These are phyloP conservation scores for Volvox africanus DNA, from an alignment of 139 green algal species.

Conservation along the genomic window DNA sequence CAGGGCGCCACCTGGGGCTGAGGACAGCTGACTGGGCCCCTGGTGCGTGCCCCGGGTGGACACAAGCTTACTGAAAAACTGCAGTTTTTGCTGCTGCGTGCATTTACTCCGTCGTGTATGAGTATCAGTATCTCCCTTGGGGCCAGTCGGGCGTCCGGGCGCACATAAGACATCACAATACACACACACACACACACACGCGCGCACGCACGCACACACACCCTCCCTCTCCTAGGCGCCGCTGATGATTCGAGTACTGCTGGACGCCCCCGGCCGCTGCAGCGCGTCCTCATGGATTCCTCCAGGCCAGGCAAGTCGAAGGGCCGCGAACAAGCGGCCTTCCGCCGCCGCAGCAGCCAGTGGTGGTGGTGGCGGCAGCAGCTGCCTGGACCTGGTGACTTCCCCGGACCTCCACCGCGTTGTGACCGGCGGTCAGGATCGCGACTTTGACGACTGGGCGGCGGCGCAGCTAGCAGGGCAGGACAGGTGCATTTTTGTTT, in stretches of 20 bases:
- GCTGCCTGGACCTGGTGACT: constrained; percentile 3
- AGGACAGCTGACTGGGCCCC: no score
- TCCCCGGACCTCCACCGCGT: neutral
- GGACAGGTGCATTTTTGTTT: constrained; percentile 44
- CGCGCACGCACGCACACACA: no score
- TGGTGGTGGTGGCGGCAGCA: neutral
- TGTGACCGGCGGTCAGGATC: neutral
- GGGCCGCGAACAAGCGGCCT: no score
- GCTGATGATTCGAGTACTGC: constrained; percentile 16
- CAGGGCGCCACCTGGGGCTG: no score
- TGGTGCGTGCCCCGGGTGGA: no score
- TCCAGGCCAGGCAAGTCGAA: neutral
- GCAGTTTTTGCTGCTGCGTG: no score
- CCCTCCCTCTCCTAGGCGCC: neutral
- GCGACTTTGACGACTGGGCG: constrained; percentile 38
- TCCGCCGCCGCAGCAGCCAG: neutral
- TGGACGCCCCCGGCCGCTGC: constrained; percentile 30
- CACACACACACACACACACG: no score
- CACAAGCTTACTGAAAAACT: no score
- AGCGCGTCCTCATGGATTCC: constrained; percentile 6
- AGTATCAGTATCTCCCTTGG: no score
- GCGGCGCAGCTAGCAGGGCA: constrained; percentile 6
- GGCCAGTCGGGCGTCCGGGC: no score
- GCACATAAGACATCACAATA: no score
- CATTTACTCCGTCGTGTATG: no score